Base-by-base conservation (phyloP, 352 stramenopile species). In the Pythium chondricola region DNA sequence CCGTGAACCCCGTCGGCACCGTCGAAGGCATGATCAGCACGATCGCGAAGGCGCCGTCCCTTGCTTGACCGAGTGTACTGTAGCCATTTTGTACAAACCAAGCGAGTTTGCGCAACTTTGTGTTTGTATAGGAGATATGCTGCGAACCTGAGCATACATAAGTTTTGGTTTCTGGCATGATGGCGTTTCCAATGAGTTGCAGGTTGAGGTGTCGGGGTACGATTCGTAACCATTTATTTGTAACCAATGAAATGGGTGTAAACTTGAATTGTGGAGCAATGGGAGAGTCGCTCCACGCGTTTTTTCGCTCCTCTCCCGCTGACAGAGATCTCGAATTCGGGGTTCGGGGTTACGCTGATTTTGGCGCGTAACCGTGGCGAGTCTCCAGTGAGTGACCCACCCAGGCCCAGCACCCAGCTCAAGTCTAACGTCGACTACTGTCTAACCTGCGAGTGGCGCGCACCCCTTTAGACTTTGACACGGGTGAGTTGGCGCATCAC, bases 1-100 rank as follows among this genome's bases (percentile, higher is more conserved):
- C 79, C 18, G 73, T 91, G 43, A 88, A 91, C 51, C 58, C 88
- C 42, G 48, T 91, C 41, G 76, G 70, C 52, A 87, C 79, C 4
- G 80, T 77, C 11, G 75, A 88, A 42, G 72, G 74, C 10, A 71
- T 88, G 57, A 87, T 88, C 48, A 79, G 71, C 46, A 74, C 74
- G 38, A 88, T 88, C 61, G 67, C 78, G 18, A 70, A 73, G 27
- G 64, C 54, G 14, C 55, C 63, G 21, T 22, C 58, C 6, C 14
- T 11, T n/a, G 20, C 43, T 22, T 43, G 50, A 52, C n/a, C n/a
- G 52, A 45, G 35, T 54, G 42, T 43, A 45, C 21, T 52, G 51
- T 48, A 59, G 43, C 51, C 51, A 59, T 59, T 7, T 47, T n/a
- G n/a, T n/a, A n/a, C n/a, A n/a, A n/a, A n/a, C n/a, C n/a, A n/a